Percentiles rank a stretch among this genome's conserved stretches.
These are phyloP conservation scores for Vaucheria bursata DNA, from an alignment of 352 stramenopile genomes.

Conservation along the genomic window DNA sequence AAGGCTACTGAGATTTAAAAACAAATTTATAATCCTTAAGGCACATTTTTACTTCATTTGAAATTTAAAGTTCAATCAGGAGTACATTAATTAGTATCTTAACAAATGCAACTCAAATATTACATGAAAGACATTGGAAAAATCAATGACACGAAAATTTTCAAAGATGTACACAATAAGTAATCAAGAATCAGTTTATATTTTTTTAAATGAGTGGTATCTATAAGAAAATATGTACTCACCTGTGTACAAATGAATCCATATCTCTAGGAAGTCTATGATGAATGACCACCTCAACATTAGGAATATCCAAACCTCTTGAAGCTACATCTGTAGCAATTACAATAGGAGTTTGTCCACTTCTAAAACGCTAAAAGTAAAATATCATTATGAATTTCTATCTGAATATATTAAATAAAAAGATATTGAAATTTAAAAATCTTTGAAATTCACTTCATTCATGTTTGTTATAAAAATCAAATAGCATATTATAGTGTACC, in stretches of 20 bases:
- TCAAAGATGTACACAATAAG: too few relatives aligned
- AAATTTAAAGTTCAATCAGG: too few relatives aligned
- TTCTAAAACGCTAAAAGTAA: conserved; percentile 81
- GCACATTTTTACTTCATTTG: too few relatives aligned
- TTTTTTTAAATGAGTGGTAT: too few relatives aligned
- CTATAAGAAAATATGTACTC: too few relatives aligned
- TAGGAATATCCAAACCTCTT: conserved; percentile 80
- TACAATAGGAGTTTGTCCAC: conserved; percentile 55
- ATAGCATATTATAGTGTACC: conserved; percentile 93
- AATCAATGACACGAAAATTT: too few relatives aligned
- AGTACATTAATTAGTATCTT: not conserved
- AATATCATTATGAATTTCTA: conserved; percentile 92
- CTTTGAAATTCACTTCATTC: conserved; percentile 88
- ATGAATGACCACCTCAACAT: conserved; percentile 79
- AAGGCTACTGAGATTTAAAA: too few relatives aligned
- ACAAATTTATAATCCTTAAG: too few relatives aligned
- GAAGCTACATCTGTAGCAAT: conserved; percentile 86
- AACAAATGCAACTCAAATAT: not conserved
- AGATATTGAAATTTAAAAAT: conserved; percentile 93
- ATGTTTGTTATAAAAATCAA: conserved; percentile 82
- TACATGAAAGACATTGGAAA: too few relatives aligned
- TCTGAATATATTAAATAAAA: conserved; percentile 93
- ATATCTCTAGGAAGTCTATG: conserved; percentile 80
- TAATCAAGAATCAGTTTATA: too few relatives aligned
- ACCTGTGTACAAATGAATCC: conserved; percentile 79